Percentiles rank a stretch among this genome's conserved stretches.
Evolutionary conservation across 1,284 basidiomycete genomes (phyloP).

Genomic region (Malassezia globosa): DNA sequence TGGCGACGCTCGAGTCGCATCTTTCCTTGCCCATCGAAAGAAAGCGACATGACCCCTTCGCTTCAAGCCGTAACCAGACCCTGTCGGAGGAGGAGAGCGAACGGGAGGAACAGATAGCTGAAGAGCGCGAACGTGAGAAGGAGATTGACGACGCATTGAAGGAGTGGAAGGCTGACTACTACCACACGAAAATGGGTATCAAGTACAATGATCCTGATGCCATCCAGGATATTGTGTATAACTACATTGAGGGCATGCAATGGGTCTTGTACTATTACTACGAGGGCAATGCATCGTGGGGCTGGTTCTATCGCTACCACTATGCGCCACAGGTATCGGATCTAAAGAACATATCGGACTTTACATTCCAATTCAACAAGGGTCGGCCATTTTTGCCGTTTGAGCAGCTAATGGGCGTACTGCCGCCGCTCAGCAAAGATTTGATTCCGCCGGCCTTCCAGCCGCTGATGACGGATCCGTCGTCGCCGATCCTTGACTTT

Average conservation of each 20-base stretch:
- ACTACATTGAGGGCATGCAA: constrained; percentile 87
- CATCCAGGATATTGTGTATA: constrained; percentile 43
- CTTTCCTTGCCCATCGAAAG: background rate
- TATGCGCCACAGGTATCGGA: constrained; percentile 68
- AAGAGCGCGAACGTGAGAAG: constrained; percentile 52
- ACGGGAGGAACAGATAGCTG: background rate
- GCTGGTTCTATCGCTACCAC: constrained; percentile 98
- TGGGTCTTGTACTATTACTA: constrained; percentile 99
- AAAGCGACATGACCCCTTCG: background rate
- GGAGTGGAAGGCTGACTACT: constrained; percentile 83
- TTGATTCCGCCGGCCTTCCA: constrained; percentile 76
- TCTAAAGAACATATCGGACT: constrained; percentile 62
- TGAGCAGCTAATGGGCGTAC: constrained; percentile 95
- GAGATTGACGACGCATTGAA: constrained; percentile 71
- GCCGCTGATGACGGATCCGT: constrained; percentile 77
- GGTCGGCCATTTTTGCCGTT: constrained; percentile 86
- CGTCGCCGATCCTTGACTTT: constrained; percentile 84
- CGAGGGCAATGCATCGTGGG: constrained; percentile 88
- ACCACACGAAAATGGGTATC: constrained; percentile 51
- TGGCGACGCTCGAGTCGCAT: background rate
- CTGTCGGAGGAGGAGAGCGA: background rate
- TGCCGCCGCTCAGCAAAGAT: constrained; percentile 76
- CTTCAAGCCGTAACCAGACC: background rate
- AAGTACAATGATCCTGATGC: constrained; percentile 53
- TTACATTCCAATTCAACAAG: constrained; percentile 73